Base-by-base conservation (phyloP, 129 eudicot genomes). In the Chrysanthemum lavandulifolium region DNA sequence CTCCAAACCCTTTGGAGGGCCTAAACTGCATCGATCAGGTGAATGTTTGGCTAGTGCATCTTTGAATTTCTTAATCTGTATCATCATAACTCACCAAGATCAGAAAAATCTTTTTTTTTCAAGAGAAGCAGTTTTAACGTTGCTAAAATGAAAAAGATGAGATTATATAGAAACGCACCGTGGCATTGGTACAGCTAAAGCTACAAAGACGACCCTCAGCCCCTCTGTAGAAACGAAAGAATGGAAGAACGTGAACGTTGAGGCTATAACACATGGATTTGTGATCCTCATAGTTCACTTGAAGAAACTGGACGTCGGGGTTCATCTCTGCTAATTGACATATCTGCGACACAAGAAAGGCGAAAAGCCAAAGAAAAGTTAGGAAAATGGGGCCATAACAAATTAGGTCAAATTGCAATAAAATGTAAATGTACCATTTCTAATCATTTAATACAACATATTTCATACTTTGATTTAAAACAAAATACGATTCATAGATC, bases 141-240 rank as follows among this genome's bases (percentile, higher is more conserved):
- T 69, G n/a, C 16, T 18, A 64, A 69, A 65, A 51, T 3, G 5
- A 72, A 29, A 74, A 16, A 63, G 2, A 31, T 50, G 1, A 15
- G 18, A 29, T 10, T 15, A 55, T 15, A 55, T 19, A 21, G 72
- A 48, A 12, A 89, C 93, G 54, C 67, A 90, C 96, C 91, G 96
- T 90, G 50, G 96, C 96, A 85, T 90, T 90, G 61, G 96, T 90
- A 51, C 96, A 90, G 73, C 96, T 90, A 52, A 90, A 90, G 87
- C 96, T 90, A 76, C 93, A 87, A 59, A 90, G 77, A 45, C 96
- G 93, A 43, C 96, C 96, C 10, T 83, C 79, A 9, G 91, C 88
- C 14, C 96, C 96, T 71, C 96, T 81, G 31, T 90, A 90, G 65
- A 90, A 90, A 16, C 96, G 88, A 64, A 90, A 90, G 80, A 90